These are phyloP conservation scores for Salvia splendens DNA, from an alignment of 257 asterid genomes.

Conservation along the genomic window DNA sequence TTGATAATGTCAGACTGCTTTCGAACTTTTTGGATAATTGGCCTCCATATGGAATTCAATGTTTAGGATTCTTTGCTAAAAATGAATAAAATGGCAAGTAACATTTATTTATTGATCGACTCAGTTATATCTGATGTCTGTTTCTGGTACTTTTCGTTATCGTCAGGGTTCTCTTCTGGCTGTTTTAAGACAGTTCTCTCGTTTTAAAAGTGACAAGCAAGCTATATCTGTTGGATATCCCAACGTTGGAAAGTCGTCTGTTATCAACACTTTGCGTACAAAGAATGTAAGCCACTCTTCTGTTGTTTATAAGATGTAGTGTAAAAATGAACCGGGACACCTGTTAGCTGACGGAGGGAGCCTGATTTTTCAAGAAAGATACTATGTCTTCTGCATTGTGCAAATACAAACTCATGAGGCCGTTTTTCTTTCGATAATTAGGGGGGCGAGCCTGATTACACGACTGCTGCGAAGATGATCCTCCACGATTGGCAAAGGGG, in stretches of 20 bases:
- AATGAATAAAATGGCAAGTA: too few species aligned
- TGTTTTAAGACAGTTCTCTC: constrained; percentile 83
- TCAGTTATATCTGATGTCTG: too few species aligned
- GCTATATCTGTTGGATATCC: constrained; percentile 99
- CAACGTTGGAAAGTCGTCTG: constrained; percentile 96
- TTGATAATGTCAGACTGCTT: neutral
- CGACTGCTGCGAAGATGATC: constrained; percentile 86
- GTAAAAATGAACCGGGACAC: too few species aligned
- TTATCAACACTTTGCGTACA: constrained; percentile 92
- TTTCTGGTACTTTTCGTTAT: neutral
- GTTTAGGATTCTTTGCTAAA: too few species aligned
- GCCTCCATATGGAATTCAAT: too few species aligned
- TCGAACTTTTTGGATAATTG: too few species aligned
- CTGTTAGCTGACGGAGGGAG: constrained; percentile 56
- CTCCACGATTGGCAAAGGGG: constrained; percentile 99
- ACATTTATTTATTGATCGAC: too few species aligned
- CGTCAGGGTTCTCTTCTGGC: constrained; percentile 87
- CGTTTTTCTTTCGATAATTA: constrained; percentile 27
- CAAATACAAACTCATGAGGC: too few species aligned
- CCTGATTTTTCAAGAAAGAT: constrained; percentile 40
- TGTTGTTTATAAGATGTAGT: too few species aligned
- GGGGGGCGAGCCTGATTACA: constrained; percentile 97
- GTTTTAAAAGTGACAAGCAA: constrained; percentile 90
- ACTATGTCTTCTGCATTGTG: neutral
- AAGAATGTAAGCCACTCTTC: constrained; percentile 61